phyloP scores from a whole-genome alignment of 495 filamentous ascomycete genomes.

The Neurospora sublineolata region DNA sequence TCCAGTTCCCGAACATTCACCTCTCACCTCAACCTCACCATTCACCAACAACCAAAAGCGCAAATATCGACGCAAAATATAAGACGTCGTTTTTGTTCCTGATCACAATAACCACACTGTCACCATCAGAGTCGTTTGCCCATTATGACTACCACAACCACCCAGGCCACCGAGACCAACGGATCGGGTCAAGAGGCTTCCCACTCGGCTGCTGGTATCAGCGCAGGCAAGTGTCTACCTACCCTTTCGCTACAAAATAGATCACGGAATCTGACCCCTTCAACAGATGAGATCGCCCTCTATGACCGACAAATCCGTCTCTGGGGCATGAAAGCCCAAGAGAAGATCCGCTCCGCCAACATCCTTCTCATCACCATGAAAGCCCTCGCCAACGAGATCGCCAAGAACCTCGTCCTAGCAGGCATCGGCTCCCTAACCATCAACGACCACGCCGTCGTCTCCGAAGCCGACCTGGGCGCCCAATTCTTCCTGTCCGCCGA shows the following conservation, averaged over 20 bases:
- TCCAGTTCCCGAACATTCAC: not conserved
- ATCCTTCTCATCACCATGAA: conserved; percentile 82
- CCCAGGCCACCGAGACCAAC: conserved; percentile 4
- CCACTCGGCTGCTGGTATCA: conserved; percentile 15
- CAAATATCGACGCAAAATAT: not conserved
- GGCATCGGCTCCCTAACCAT: conserved; percentile 89
- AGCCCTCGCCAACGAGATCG: conserved; percentile 87
- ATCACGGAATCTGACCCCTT: not conserved
- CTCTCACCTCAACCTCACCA: not conserved
- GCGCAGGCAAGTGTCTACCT: conserved; percentile 17
- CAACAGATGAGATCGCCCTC: conserved; percentile 83
- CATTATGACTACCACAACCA: conserved; percentile 1
- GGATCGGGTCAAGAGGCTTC: conserved; percentile 3
- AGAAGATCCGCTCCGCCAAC: conserved; percentile 75
- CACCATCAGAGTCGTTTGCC: not conserved
- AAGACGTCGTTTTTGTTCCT: not conserved
- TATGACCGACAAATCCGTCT: conserved; percentile 98
- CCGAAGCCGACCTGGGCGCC: conserved; percentile 69
- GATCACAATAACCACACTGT: not conserved
- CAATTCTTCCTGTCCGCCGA: conserved; percentile 76
- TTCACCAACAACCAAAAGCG: not conserved
- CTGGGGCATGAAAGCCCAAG: conserved; percentile 92
- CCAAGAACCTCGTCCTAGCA: conserved; percentile 94
- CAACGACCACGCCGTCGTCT: conserved; percentile 67
- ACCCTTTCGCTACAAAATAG: not conserved